Conservation (phyloP, 352 stramenopile species). For the Globisporangium cederbergense region DNA sequence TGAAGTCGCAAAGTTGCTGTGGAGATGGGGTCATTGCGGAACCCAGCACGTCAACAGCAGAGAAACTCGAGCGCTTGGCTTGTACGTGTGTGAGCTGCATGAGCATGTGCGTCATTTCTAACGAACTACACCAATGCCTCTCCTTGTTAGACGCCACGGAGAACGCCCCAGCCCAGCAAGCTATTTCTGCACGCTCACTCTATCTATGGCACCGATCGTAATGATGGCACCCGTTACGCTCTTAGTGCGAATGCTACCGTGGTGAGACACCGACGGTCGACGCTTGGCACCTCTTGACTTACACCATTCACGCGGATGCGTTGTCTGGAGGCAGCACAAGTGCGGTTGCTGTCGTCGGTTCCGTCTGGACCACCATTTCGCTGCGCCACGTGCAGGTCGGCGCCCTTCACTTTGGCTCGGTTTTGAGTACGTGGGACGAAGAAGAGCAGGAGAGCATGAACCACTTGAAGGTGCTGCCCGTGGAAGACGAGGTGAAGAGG, state of each 20-base stretch:
- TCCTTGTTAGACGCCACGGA: too few species aligned
- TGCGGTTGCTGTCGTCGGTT: neutral
- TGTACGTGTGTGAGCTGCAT: neutral
- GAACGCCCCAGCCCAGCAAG: too few species aligned
- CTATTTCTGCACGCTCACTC: neutral
- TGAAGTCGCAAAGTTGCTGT: constrained; percentile 8
- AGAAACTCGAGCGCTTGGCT: too few species aligned
- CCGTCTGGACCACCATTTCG: neutral
- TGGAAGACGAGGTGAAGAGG: constrained; percentile 12
- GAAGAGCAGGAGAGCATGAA: constrained; percentile 4
- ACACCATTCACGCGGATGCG: neutral
- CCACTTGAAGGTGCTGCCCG: constrained; percentile 18
- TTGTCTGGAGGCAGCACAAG: neutral
- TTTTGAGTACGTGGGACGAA: neutral
- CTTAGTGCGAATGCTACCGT: neutral
- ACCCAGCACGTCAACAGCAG: neutral
- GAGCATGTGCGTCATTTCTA: neutral
- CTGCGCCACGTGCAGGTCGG: neutral
- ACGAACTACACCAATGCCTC: too few species aligned
- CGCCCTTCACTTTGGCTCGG: neutral
- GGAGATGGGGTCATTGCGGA: neutral
- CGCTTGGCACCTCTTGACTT: constrained; percentile 1
- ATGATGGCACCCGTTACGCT: neutral
- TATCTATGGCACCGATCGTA: neutral
- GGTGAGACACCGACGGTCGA: neutral